Percentiles rank a stretch among this genome's conserved stretches.
Evolutionary conservation across 2,329 filamentous ascomycete species (phyloP).

Genomic region (Epicoccum sorghinum): DNA sequence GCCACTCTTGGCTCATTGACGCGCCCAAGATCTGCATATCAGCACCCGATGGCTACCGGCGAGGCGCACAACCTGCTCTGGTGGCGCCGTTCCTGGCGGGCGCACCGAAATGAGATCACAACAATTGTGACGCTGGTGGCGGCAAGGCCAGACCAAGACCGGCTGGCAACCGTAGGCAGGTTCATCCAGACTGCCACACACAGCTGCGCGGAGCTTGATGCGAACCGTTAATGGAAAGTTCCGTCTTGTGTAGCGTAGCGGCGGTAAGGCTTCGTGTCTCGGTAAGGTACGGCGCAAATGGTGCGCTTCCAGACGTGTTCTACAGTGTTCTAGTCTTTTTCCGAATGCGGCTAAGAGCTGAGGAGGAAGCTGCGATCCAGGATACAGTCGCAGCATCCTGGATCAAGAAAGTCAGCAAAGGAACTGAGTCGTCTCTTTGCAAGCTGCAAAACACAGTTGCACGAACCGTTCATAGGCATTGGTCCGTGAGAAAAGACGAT

Average conservation of each 20-base stretch:
- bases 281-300: neutral
- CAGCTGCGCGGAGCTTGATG: neutral
- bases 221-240: conserved; percentile 1
- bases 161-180: neutral
- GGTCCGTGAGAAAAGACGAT: too few relatives aligned
- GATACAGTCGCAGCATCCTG: neutral
- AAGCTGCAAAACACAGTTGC: too few relatives aligned
- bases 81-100: neutral
- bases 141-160: conserved; percentile 3
- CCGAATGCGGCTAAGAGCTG: neutral
- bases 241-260: neutral
- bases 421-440: too few relatives aligned
- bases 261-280: conserved; percentile 4
- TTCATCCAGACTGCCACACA: too few relatives aligned
- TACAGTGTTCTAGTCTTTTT: conserved; percentile 5
- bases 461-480: too few relatives aligned
- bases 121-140: conserved; percentile 3
- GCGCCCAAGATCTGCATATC: conserved; percentile 4
- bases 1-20: neutral
- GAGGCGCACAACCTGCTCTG: neutral
- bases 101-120: conserved; percentile 7
- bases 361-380: neutral
- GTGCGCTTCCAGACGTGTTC: neutral
- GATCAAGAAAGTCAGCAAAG: too few relatives aligned
- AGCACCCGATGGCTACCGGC: neutral